Base-by-base conservation (phyloP, 345 rosid species). In the Isatis tinctoria region DNA sequence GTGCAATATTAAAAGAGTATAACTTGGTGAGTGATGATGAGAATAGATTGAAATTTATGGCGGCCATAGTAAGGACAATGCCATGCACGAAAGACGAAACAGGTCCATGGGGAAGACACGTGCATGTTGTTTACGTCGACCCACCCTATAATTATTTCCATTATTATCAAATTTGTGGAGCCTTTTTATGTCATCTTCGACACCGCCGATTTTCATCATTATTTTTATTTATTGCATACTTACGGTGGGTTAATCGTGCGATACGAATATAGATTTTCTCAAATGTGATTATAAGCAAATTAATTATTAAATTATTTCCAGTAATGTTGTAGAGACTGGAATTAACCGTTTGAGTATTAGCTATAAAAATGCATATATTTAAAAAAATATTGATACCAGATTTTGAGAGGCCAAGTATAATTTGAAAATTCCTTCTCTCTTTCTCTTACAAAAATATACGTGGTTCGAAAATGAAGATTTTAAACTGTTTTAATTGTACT, bases 71-170 rank as follows among this genome's bases (percentile, higher is more conserved):
- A 67, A 60, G 65, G 74, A 69, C 70, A 69, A 70, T 26, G 47
- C 65, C 80, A 76, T 70, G 80, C 80, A 76, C 44, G 75, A 56
- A 65, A 71, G 76, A 77, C 63, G 80, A 70, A 77, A 71, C 80
- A 77, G 26, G 62, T 58, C 73, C 80, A 77, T 71, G 73, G 39
- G 80, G 57, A 71, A 40, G 49, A 77, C 80, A 77, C 76, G 73
- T 77, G 76, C 80, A 71, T 68, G 69, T 67, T 75, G 56, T 75
- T 16, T 54, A 63, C 52, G 20, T 77, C 67, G 76, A 65, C 76
- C 80, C 76, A 77, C 80, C 67, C 41, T 68, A 8, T 51, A 40
- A 75, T 69, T 64, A 62, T 63, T 69, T 53, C 59, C 53, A 70
- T 54, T 76, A 68, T 52, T 60, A 75, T 60, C 78, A 67, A 24